These are phyloP conservation scores for Pichia cephalocereana DNA, from an alignment of 805 yeast genomes.

Conservation along the genomic window DNA sequence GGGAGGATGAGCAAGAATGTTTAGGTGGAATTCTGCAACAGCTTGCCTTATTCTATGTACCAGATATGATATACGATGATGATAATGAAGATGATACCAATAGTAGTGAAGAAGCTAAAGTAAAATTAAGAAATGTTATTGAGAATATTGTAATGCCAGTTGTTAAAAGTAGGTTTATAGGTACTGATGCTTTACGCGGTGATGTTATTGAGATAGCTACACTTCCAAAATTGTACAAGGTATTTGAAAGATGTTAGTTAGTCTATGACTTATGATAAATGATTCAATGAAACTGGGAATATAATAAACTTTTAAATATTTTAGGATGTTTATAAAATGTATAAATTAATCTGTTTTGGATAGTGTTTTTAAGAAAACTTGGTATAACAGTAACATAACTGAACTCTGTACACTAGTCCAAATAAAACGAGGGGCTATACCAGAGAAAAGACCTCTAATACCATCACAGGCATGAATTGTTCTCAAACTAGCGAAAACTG, in stretches of 20 bases:
- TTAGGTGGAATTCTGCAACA: slow-evolving; percentile 56
- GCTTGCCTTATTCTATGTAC: slow-evolving; percentile 57
- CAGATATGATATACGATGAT: slow-evolving; percentile 17
- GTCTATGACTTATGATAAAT: too few relatives aligned
- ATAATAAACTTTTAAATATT: too few relatives aligned
- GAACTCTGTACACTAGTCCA: slow-evolving; percentile 97
- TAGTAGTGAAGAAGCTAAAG: slow-evolving; percentile 14
- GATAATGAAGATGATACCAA: slow-evolving; percentile 21
- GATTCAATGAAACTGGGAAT: too few relatives aligned
- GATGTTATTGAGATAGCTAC: slow-evolving; percentile 81
- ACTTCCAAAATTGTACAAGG: slow-evolving; percentile 81
- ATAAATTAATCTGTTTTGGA: slow-evolving; percentile 1
- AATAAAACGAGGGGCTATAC: slow-evolving; percentile 92
- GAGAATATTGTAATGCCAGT: slow-evolving; percentile 60
- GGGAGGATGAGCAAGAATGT: slow-evolving; percentile 62
- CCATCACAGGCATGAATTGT: slow-evolving; percentile 70
- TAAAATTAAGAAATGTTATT: slow-evolving; percentile 18
- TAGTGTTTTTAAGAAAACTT: slow-evolving; percentile 54
- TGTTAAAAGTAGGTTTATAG: slow-evolving; percentile 53
- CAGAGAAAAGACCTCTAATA: slow-evolving; percentile 69
- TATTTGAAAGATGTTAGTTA: slow-evolving; percentile 79
- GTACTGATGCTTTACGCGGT: slow-evolving; percentile 40
- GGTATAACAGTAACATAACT: slow-evolving; percentile 85
- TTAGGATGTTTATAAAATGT: too few relatives aligned
- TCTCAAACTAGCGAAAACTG: slow-evolving; percentile 42